These are phyloP conservation scores for Fusarium haematococcum DNA, from an alignment of 2,329 filamentous ascomycete genomes.

Conservation along the genomic window DNA sequence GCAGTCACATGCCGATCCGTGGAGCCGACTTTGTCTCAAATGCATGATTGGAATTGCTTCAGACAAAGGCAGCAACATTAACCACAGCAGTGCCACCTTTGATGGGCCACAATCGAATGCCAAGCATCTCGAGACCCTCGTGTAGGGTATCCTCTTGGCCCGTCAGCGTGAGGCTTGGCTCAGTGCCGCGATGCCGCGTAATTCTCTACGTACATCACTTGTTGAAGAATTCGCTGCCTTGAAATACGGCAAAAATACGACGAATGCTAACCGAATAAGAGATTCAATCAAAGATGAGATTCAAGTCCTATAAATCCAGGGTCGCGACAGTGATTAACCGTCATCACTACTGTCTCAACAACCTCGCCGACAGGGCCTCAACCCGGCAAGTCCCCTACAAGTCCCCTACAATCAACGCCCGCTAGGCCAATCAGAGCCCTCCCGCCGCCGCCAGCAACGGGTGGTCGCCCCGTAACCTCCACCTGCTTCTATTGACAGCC, in stretches of 20 bases:
- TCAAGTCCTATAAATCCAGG: background rate
- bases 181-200: slow-evolving; percentile 29
- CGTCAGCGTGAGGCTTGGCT: slow-evolving; percentile 34
- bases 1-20: background rate
- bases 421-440: slow-evolving; percentile 13
- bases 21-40: background rate
- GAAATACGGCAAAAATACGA: background rate
- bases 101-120: slow-evolving; percentile 1
- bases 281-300: background rate
- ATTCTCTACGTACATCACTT: slow-evolving; percentile 35
- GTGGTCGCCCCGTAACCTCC: slow-evolving; percentile 31
- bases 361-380: slow-evolving; percentile 22
- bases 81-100: background rate
- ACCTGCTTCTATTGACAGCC: slow-evolving; percentile 32
- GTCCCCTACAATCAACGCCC: background rate
- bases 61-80: background rate
- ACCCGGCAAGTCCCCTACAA: slow-evolving; percentile 28
- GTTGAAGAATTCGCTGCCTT: slow-evolving; percentile 1
- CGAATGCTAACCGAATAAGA: background rate
- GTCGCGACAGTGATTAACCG: background rate
- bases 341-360: slow-evolving; percentile 17
- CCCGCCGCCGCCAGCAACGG: slow-evolving; percentile 18
- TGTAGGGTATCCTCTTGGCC: background rate
- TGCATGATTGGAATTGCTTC: background rate
- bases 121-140: background rate